Evolutionary conservation across 1,284 basidiomycete species (phyloP), one percentile per base, ranked within the genome.

Genomic region (Cryptococcus sp.): DNA sequence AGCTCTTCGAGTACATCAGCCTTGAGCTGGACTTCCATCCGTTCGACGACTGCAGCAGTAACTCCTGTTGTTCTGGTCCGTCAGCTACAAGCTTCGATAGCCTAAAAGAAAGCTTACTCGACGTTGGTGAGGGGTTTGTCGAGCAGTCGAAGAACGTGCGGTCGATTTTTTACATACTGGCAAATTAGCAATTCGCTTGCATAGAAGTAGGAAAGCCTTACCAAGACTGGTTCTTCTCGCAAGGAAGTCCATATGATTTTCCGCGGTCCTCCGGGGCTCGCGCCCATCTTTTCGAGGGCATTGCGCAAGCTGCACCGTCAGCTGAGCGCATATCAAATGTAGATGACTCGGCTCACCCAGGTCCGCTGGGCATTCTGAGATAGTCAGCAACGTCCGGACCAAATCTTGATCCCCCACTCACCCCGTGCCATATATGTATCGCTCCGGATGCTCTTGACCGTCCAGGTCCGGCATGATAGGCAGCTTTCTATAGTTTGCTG

Each of bases 191-290:
- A 25, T 4, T n/a, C n/a, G n/a, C n/a, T n/a, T n/a, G n/a, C n/a
- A 32, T 9, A 34, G 26, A 4, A 4, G 9, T 32, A 1, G 19
- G 39, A n/a, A 14, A 19, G 18, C 14, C 66, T 54, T 43, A 69
- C 66, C 0, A 97, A 78, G 4, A 98, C 94, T 12, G 95, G 94
- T 76, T 97, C 95, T 82, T 93, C 92, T 65, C 92, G 80, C 50
- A 97, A 72, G 1, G 88, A 92, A 10, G 91, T 95, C 93, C 92
- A 97, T 54, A 82, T 82, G 3, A 91, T 85, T 56, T 70, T 79
- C 50, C 88, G 86, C 18, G 71, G 66, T 1, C 88, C 89, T 12
- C 79, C 76, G 12, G 85, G 83, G 2, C 80, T 81, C 4, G 89
- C 90, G 60, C 85, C 81, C 53, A 97, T 86, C 60, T 88, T 81